Base-by-base conservation (phyloP, 441 rosid genomes). In the Omphalea diandra region DNA sequence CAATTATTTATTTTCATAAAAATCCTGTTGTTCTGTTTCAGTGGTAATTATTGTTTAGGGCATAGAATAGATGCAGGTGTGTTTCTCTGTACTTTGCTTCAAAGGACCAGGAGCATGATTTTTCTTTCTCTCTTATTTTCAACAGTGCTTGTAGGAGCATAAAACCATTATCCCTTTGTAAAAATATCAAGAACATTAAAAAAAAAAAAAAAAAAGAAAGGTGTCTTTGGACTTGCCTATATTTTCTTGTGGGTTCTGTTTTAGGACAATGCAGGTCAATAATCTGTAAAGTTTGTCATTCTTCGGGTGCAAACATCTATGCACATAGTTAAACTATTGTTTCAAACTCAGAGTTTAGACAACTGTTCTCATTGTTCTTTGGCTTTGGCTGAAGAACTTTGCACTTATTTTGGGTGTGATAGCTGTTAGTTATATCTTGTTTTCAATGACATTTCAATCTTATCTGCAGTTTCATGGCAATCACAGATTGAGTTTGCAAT, bases 101-200 rank as follows among this genome's bases (percentile, higher is more conserved):
- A 22, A 31, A 32, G n/a, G n/a, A 35, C 2, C 8, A 18, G 35
- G 73, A 22, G 41, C 18, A 10, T 24, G 27, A 33, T 17, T 29
- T 24, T 46, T 31, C 24, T 58, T 58, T 32, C n/a, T n/a, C n/a
- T n/a, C n/a, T n/a, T n/a, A n/a, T n/a, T n/a, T n/a, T n/a, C n/a
- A n/a, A n/a, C n/a, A n/a, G n/a, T n/a, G n/a, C n/a, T n/a, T n/a
- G n/a, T n/a, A n/a, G n/a, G n/a, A n/a, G n/a, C n/a, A n/a, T n/a
- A n/a, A n/a, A n/a, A n/a, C n/a, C n/a, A n/a, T n/a, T 63, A 4
- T 36, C 18, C 44, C 15, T 10, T 62, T 40, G 4, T 27, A 18
- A 18, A 35, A 15, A 32, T 63, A 18, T 63, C 55, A 63, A 63
- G 17, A n/a, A n/a, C n/a, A n/a, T n/a, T n/a, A n/a, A n/a, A n/a